phyloP scores from a whole-genome alignment of 805 yeast species.

The Candida berthetii region DNA sequence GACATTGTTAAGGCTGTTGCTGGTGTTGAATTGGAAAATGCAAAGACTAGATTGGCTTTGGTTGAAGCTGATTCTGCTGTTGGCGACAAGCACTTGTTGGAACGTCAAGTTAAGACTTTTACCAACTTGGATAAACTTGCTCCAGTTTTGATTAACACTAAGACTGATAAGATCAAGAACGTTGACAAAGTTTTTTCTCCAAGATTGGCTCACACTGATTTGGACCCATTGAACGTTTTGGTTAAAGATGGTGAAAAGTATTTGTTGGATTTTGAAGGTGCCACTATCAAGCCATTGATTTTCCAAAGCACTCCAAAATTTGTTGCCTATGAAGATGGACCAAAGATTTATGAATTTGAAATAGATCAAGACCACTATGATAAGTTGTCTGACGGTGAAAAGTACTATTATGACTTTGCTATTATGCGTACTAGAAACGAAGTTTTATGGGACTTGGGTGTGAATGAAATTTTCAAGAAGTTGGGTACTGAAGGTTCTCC shows the following conservation, averaged over 20 bases:
- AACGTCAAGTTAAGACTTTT: constrained; percentile 52
- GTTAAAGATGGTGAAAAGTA: constrained; percentile 35
- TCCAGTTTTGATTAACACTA: constrained; percentile 44
- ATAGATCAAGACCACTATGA: constrained; percentile 72
- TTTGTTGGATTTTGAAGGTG: constrained; percentile 79
- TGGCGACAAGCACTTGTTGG: constrained; percentile 37
- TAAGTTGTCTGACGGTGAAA: constrained; percentile 61
- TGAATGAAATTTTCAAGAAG: constrained; percentile 60
- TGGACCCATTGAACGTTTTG: constrained; percentile 86
- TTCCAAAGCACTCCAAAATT: constrained; percentile 77
- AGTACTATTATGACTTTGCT: constrained; percentile 81
- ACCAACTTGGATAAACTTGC: constrained; percentile 52
- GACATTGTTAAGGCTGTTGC: constrained; percentile 64
- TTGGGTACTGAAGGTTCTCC: constrained; percentile 84
- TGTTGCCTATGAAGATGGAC: constrained; percentile 75
- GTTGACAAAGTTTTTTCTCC: constrained; percentile 60
- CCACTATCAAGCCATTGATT: constrained; percentile 75
- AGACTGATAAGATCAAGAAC: constrained; percentile 55
- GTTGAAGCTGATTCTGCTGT: constrained; percentile 43
- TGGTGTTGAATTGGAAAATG: constrained; percentile 55
- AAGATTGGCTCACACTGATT: constrained; percentile 71
- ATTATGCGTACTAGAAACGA: constrained; percentile 88
- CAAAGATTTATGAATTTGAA: constrained; percentile 70
- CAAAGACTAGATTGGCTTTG: constrained; percentile 46
- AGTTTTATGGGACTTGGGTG: constrained; percentile 75